These are phyloP conservation scores for Hemileccinum impolitum DNA, from an alignment of 768 basidiomycete species.

Conservation along the genomic window DNA sequence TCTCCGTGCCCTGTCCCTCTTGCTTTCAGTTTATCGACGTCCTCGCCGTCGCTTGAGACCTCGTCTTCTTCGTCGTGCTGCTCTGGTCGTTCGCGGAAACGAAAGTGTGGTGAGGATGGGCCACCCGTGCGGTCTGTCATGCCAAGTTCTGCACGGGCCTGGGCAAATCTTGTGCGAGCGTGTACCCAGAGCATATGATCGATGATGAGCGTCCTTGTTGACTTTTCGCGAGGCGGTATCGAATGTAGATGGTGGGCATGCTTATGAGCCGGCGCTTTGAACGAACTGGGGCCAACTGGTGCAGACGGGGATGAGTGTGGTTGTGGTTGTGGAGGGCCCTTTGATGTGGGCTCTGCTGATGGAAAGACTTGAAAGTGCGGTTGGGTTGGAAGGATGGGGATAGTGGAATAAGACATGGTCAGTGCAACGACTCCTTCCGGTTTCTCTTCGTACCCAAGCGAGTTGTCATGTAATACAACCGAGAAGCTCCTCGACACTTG, in stretches of 20 bases:
- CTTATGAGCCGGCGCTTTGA: slow-evolving; percentile 77
- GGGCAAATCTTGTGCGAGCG: slow-evolving; percentile 73
- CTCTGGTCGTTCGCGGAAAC: slow-evolving; percentile 67
- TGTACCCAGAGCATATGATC: slow-evolving; percentile 89
- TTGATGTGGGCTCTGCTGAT: slow-evolving; percentile 9
- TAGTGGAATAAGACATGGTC: slow-evolving; percentile 31
- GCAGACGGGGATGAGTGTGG: slow-evolving; percentile 15
- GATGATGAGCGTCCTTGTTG: slow-evolving; percentile 82
- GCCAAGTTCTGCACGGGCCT: slow-evolving; percentile 80
- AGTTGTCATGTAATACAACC: slow-evolving; percentile 3
- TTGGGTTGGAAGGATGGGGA: slow-evolving; percentile 21
- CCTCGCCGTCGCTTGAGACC: slow-evolving; percentile 60
- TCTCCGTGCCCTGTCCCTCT: slow-evolving; percentile 50
- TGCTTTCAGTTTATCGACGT: slow-evolving; percentile 40
- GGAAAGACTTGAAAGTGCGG: slow-evolving; percentile 18
- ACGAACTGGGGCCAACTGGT: slow-evolving; percentile 28
- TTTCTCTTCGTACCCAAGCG: slow-evolving; percentile 19
- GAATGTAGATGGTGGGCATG: slow-evolving; percentile 87
- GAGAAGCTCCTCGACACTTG: background rate
- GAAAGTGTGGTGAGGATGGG: slow-evolving; percentile 53
- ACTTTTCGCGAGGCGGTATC: slow-evolving; percentile 84
- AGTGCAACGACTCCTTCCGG: slow-evolving; percentile 12
- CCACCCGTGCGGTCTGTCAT: slow-evolving; percentile 83
- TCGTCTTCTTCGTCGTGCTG: slow-evolving; percentile 77
- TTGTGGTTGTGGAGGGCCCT: slow-evolving; percentile 3